phyloP scores from a whole-genome alignment of 371 early-diverging fungal species.

The Mycotypha africana region DNA sequence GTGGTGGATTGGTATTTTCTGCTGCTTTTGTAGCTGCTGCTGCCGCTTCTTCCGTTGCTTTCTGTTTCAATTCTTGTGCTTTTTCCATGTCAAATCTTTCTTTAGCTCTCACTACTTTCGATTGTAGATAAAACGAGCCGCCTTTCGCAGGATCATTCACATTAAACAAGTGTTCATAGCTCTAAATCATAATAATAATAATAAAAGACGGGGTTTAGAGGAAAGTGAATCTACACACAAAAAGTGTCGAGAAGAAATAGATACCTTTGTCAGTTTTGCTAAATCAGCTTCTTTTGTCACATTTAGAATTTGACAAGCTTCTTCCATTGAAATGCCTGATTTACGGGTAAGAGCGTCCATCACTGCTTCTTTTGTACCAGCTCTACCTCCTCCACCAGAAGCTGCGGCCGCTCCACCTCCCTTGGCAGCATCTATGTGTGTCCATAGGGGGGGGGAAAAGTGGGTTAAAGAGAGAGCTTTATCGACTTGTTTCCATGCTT shows the following conservation, averaged over 20 bases:
- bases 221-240: too few species aligned
- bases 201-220: too few species aligned
- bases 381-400: slow-evolving; percentile 23
- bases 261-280: slow-evolving; percentile 70
- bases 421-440: slow-evolving; percentile 51
- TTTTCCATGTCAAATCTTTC: slow-evolving; percentile 89
- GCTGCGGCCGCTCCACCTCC: slow-evolving; percentile 53
- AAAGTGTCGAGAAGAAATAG: too few species aligned
- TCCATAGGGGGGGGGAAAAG: background rate
- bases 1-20: slow-evolving; percentile 7
- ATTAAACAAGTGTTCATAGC: slow-evolving; percentile 86
- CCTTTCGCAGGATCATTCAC: slow-evolving; percentile 83
- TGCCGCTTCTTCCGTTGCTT: slow-evolving; percentile 22
- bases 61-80: slow-evolving; percentile 50
- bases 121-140: slow-evolving; percentile 92
- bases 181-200: slow-evolving; percentile 40
- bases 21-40: slow-evolving; percentile 21
- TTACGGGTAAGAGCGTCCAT: slow-evolving; percentile 74
- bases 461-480: too few species aligned
- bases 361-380: slow-evolving; percentile 47
- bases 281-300: slow-evolving; percentile 68
- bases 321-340: slow-evolving; percentile 87
- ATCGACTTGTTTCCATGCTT: background rate
- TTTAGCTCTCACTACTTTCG: slow-evolving; percentile 90
- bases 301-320: slow-evolving; percentile 90